Base-by-base conservation (phyloP, 371 early-diverging fungal genomes). In the Rhizomucor pusillus region DNA sequence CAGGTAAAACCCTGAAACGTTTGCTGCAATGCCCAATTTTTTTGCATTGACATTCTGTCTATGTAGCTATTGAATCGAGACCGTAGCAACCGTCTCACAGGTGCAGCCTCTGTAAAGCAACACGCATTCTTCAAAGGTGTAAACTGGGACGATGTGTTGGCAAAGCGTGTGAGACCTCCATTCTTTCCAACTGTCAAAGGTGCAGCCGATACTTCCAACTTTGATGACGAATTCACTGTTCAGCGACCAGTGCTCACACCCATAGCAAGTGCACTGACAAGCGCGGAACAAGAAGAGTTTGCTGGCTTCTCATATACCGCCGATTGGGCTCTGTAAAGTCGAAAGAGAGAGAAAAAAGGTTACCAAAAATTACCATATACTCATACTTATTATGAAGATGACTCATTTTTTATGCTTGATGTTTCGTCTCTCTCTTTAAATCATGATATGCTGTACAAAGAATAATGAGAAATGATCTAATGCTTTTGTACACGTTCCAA, bases 121-220 rank as follows among this genome's bases (percentile, higher is more conserved):
- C 98, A 98, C 65, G 88, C 93, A 4, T 98, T 93, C 82, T 98
- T 98, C 77, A 79, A 80, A 34, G 92, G 91, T 34, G 87, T 93
- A 46, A 90, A 93, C 66, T 98, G 94, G 95, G 91, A 95, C 52
- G 94, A 90, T 34, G 81, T 97, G 62, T 66, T 91, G 20, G 76
- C 86, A 33, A 89, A 90, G 67, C 79, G 85, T 64, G 79, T 93
- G 3, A 75, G 89, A 5, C 92, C 97, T 23, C 94, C 94, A 3
- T 99, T 91, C 75, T 85, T 80, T 44, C 99, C 99, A 39, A 83
- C 76, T 20, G 84, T 92, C 54, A 71, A 75, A 16, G 82, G 85
- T 13, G 85, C 87, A 20, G 82, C 87, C 18, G 98, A 98, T 69
- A 87, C 90, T 1, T 93, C 95, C 48, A 95, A 96, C 84, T 98